Percentiles rank a stretch among this genome's conserved stretches.
phyloP scores from a whole-genome alignment of 2,329 filamentous ascomycete genomes.

The Hirsutella thompsonii region DNA sequence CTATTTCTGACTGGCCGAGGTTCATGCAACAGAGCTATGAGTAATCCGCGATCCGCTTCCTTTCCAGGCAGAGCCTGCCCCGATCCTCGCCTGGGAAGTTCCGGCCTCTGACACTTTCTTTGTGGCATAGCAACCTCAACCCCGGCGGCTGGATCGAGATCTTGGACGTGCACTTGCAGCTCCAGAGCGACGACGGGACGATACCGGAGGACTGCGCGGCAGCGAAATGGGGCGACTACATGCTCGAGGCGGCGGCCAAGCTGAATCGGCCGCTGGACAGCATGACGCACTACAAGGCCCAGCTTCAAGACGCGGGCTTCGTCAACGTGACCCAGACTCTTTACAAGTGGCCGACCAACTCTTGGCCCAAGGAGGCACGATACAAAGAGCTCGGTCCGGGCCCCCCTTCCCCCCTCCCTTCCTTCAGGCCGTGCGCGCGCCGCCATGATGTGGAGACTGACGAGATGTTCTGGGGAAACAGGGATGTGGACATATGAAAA shows the following conservation, averaged over 20 bases:
- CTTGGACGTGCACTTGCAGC: constrained; percentile 26
- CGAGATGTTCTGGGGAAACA: constrained; percentile 7
- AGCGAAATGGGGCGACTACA: constrained; percentile 13
- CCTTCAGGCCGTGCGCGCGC: too few relatives aligned
- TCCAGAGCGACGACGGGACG: constrained; percentile 28
- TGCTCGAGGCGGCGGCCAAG: constrained; percentile 16
- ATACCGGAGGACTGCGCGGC: constrained; percentile 15
- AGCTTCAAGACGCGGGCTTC: constrained; percentile 39
- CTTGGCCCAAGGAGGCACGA: constrained; percentile 36
- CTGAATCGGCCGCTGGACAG: constrained; percentile 18
- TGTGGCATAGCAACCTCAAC: constrained; percentile 13
- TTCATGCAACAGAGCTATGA: constrained; percentile 23
- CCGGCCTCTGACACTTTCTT: not conserved
- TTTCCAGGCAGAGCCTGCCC: not conserved
- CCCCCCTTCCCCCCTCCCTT: not conserved
- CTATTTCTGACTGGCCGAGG: constrained; percentile 20
- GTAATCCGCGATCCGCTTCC: constrained; percentile 1
- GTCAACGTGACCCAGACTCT: constrained; percentile 32
- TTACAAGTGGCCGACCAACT: constrained; percentile 35
- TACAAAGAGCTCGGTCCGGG: constrained; percentile 35
- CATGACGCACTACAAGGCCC: constrained; percentile 16
- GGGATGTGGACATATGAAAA: constrained; percentile 24
- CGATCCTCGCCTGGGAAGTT: not conserved
- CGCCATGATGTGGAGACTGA: too few relatives aligned
- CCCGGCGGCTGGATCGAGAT: constrained; percentile 32